These are phyloP conservation scores for Collybia sp. DNA, from an alignment of 768 basidiomycete species.

Conservation along the genomic window DNA sequence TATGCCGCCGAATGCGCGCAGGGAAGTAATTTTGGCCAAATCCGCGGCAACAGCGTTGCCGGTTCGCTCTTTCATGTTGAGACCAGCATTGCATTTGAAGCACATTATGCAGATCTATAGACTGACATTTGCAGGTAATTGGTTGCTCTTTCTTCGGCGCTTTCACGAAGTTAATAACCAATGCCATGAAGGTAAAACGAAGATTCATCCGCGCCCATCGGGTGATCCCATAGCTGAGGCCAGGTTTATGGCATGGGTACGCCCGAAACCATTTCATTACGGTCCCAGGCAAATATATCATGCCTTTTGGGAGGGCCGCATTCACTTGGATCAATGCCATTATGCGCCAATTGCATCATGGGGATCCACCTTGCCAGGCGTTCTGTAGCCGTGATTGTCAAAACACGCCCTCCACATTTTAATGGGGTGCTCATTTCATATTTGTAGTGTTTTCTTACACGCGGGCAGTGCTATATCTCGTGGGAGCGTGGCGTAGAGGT, in stretches of 20 bases:
- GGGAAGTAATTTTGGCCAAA: conserved; percentile 3
- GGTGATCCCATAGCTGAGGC: conserved; percentile 5
- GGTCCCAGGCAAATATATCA: not conserved
- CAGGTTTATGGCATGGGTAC: conserved; percentile 8
- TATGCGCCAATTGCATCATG: conserved; percentile 8
- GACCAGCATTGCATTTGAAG: not conserved
- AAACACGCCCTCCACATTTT: not conserved
- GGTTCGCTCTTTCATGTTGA: conserved; percentile 2
- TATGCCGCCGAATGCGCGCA: conserved; percentile 2
- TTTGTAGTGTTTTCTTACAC: conserved; percentile 8
- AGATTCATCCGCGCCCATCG: conserved; percentile 5
- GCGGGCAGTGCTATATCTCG: conserved; percentile 9
- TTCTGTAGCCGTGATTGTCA: conserved; percentile 7
- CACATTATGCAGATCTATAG: not conserved
- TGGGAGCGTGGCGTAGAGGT: conserved; percentile 15
- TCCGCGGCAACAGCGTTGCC: conserved; percentile 9
- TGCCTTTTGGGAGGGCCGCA: conserved; percentile 3
- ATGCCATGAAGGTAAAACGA: conserved; percentile 1
- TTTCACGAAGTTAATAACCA: not conserved
- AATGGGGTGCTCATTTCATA: not conserved
- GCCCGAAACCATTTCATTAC: not conserved
- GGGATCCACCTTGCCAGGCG: conserved; percentile 7
- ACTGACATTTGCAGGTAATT: conserved; percentile 2
- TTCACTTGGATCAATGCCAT: conserved; percentile 9
- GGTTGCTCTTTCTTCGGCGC: not conserved